phyloP scores from a whole-genome alignment of 1,139 yeast species.

The Saccharomycopsis crataegensis region DNA sequence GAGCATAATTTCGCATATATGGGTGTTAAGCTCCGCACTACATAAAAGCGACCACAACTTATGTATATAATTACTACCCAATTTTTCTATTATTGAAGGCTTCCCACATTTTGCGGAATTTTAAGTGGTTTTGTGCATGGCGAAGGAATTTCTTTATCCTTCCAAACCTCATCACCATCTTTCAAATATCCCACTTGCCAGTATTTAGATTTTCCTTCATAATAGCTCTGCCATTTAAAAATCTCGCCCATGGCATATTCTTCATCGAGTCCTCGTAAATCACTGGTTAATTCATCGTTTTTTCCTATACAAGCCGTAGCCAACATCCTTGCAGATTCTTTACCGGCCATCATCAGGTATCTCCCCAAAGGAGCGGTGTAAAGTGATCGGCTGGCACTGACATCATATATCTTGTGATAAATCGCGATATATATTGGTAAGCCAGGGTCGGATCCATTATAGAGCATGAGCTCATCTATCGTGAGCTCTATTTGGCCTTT shows the following conservation, averaged over 20 bases:
- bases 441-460: constrained; percentile 43
- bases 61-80: too few relatives aligned
- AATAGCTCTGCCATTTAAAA: constrained; percentile 49
- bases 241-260: constrained; percentile 28
- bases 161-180: not conserved
- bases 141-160: not conserved
- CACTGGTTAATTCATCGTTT: constrained; percentile 55
- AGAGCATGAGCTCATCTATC: constrained; percentile 40
- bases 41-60: too few relatives aligned
- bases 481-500: constrained; percentile 33
- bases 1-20: too few relatives aligned
- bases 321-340: constrained; percentile 67
- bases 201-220: constrained; percentile 39
- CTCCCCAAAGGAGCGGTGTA: constrained; percentile 62
- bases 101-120: not conserved
- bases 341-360: constrained; percentile 56
- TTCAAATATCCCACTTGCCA: constrained; percentile 50
- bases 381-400: constrained; percentile 41
- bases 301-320: constrained; percentile 68
- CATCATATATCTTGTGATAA: constrained; percentile 67
- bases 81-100: not conserved
- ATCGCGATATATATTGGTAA: constrained; percentile 61
- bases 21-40: too few relatives aligned
- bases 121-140: constrained; percentile 4
- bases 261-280: constrained; percentile 51